Base-by-base conservation (phyloP, 139 green algal species). In the Dunaliella primolecta region DNA sequence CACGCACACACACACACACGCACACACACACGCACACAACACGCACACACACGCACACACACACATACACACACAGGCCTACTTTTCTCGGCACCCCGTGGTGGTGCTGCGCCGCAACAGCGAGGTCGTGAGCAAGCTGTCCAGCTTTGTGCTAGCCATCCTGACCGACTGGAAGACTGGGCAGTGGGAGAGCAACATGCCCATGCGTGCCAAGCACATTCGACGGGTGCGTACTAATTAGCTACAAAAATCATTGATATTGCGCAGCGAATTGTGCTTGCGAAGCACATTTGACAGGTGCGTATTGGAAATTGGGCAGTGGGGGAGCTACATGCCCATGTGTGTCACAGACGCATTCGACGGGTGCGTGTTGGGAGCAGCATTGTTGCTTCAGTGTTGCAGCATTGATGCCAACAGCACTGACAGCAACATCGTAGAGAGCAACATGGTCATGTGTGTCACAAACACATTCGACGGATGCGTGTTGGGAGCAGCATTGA, bases 111-210 rank as follows among this genome's bases (percentile, higher is more conserved):
- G 75, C 38, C 87, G 88, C 70, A 87, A 88, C 35, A 71, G 84
- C 29, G 79, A 89, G 80, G 89, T 93, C 25, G 83, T 91, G 30
- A 82, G 57, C 24, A 79, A 86, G 81, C 78, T 91, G 11, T 75
- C 75, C 3, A 56, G 34, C 33, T 93, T 93, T 83, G 34, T 80
- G 2, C 25, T 84, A 2, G 46, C 55, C 15, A 81, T 93, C 29
- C 78, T 93, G n/a, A 15, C 81, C 2, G 90, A 93, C 84, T 88
- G 82, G 77, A 75, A 70, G 30, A 79, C 71, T 1, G 90, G 90
- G 1, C 21, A 55, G 32, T 87, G 82, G 72, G 83, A 91, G n/a
- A 11, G 46, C 35, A 92, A 86, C 71, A 92, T 92, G 86, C 11
- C 38, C 36, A 15, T 20, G 1, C 56, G 87, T 1, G 86, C 87